Evolutionary conservation across 225 moss, liverwort and hornwort genomes (phyloP).

Genomic region (Bryoerythrophyllum caledonicum): DNA sequence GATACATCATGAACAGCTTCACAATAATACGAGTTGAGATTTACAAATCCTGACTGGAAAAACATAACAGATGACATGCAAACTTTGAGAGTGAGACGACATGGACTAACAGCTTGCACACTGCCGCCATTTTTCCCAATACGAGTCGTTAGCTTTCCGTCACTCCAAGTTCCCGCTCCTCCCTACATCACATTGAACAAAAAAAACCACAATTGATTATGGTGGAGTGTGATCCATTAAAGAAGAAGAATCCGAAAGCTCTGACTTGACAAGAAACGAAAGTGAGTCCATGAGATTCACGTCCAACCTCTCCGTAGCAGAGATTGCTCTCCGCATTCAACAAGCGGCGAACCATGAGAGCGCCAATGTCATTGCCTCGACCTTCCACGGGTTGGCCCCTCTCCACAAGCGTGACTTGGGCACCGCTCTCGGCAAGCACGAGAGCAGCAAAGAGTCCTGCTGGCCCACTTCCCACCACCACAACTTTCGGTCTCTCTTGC

Average conservation of each 20-base stretch:
- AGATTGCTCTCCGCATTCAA: slow-evolving; percentile 89
- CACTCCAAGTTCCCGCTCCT: slow-evolving; percentile 99
- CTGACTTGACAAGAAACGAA: background rate
- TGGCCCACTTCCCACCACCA: slow-evolving; percentile 96
- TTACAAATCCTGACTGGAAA: background rate
- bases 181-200: slow-evolving; percentile 54
- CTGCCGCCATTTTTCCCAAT: slow-evolving; percentile 97
- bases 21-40: background rate
- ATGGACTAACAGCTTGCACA: slow-evolving; percentile 85
- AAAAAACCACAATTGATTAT: background rate
- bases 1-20: background rate
- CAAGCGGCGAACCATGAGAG: slow-evolving; percentile 78
- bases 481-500: slow-evolving; percentile 49
- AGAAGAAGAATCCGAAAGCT: no score
- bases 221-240: no score
- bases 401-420: slow-evolving; percentile 77
- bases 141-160: slow-evolving; percentile 94
- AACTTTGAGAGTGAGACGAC: slow-evolving; percentile 16
- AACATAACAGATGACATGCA: background rate
- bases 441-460: slow-evolving; percentile 94
- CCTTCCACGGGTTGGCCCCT: slow-evolving; percentile 92
- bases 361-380: slow-evolving; percentile 91
- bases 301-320: slow-evolving; percentile 91
- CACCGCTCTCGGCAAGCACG: slow-evolving; percentile 80
- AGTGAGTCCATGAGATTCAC: no score